Percentiles rank a stretch among this genome's conserved stretches.
Conservation (phyloP, 257 asterid species). For the Linderniella brevidens region DNA sequence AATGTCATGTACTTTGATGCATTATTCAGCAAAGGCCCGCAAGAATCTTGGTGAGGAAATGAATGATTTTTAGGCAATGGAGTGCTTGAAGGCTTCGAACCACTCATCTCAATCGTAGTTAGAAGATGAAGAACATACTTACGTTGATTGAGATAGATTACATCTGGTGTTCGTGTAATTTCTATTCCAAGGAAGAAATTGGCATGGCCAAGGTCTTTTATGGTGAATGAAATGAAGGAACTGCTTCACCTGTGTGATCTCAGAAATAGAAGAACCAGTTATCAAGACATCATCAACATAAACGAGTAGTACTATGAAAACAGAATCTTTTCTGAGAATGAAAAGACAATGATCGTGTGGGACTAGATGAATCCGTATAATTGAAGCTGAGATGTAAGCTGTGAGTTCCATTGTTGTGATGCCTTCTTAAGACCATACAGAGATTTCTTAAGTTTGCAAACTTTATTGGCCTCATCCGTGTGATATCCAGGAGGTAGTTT, state of each 20-base stretch:
- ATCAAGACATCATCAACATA: background rate
- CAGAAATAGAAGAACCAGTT: background rate
- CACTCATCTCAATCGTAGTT: too few relatives aligned
- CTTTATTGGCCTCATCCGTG: background rate
- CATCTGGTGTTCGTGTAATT: too few relatives aligned
- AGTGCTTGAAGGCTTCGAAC: too few relatives aligned
- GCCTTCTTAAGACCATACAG: background rate
- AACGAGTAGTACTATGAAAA: background rate
- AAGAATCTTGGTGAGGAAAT: background rate
- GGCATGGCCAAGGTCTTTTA: background rate
- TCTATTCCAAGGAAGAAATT: too few relatives aligned
- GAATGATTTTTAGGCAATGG: too few relatives aligned
- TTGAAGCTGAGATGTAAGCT: background rate
- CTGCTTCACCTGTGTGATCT: background rate
- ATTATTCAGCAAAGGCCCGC: background rate
- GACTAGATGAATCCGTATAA: background rate
- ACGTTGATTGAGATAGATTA: too few relatives aligned
- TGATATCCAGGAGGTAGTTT: background rate
- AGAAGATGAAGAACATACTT: too few relatives aligned
- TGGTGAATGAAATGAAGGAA: background rate
- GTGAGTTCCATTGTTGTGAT: background rate
- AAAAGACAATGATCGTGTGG: background rate
- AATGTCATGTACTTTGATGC: background rate
- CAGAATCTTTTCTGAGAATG: background rate
- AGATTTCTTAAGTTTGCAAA: background rate